phyloP scores from a whole-genome alignment of 2,329 filamentous ascomycete genomes.

The Stagonosporopsis vannaccii region DNA sequence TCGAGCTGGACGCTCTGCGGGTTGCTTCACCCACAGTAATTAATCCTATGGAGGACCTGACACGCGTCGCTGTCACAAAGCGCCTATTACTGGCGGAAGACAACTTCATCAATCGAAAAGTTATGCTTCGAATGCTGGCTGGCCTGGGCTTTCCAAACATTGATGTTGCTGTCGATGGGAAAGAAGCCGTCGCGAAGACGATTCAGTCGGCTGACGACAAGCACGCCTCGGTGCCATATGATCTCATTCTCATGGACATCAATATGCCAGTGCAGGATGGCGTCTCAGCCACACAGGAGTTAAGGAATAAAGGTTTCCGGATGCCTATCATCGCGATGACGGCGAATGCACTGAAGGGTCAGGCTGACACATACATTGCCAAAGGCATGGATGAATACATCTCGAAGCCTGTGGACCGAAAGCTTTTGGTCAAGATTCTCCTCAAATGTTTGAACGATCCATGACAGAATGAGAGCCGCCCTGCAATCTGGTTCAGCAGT shows the following conservation, averaged over 20 bases:
- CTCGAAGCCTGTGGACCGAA: slow-evolving; percentile 62
- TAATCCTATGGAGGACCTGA: slow-evolving; percentile 33
- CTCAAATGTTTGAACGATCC: slow-evolving; percentile 32
- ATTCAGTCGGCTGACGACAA: slow-evolving; percentile 5
- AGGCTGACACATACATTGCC: slow-evolving; percentile 61
- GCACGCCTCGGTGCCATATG: slow-evolving; percentile 26
- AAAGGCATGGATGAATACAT: slow-evolving; percentile 66
- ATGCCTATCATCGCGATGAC: slow-evolving; percentile 63
- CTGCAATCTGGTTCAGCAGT: not conserved
- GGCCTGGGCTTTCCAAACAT: slow-evolving; percentile 45
- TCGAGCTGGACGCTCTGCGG: slow-evolving; percentile 19
- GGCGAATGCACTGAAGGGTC: slow-evolving; percentile 63
- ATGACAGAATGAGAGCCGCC: not conserved
- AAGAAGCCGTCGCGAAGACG: slow-evolving; percentile 50
- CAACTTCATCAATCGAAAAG: slow-evolving; percentile 57
- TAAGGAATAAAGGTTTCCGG: slow-evolving; percentile 26
- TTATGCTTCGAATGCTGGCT: slow-evolving; percentile 57
- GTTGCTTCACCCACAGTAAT: slow-evolving; percentile 16
- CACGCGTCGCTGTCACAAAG: slow-evolving; percentile 28
- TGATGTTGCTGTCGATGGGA: slow-evolving; percentile 52
- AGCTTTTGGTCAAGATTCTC: slow-evolving; percentile 55
- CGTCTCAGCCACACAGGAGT: slow-evolving; percentile 38
- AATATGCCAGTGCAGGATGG: slow-evolving; percentile 47
- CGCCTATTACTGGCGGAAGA: slow-evolving; percentile 56
- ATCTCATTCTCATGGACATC: slow-evolving; percentile 47